Percentiles rank a stretch among this genome's conserved stretches.
Conservation (phyloP, 2,329 filamentous ascomycete genomes). For the Paradendryphiella salina region DNA sequence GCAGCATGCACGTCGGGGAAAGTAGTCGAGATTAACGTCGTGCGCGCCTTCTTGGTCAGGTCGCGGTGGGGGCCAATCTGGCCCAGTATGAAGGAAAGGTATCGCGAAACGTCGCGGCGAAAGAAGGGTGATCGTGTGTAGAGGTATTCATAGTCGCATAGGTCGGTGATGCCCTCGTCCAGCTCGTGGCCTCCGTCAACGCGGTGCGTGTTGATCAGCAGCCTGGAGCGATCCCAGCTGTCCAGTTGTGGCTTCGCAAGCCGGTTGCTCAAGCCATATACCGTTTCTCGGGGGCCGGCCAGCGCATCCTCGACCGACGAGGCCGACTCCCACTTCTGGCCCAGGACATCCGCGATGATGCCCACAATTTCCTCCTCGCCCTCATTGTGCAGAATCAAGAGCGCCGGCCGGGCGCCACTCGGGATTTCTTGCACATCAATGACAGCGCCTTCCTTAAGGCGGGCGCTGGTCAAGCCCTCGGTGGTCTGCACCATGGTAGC, state of each 20-base stretch:
- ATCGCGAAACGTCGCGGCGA: conserved; percentile 75
- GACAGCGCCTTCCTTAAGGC: conserved; percentile 39
- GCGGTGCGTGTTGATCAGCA: conserved; percentile 76
- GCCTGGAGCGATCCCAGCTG: conserved; percentile 61
- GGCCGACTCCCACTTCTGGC: conserved; percentile 69
- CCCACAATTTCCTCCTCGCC: conserved; percentile 75
- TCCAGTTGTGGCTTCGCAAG: conserved; percentile 62
- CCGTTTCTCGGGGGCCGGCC: conserved; percentile 62
- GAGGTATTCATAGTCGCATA: conserved; percentile 84
- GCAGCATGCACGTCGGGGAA: conserved; percentile 84
- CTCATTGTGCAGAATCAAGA: conserved; percentile 65
- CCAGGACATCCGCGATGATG: conserved; percentile 76
- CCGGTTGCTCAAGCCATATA: conserved; percentile 66
- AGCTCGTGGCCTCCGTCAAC: conserved; percentile 65
- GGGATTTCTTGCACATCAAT: conserved; percentile 45
- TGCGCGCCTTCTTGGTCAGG: conserved; percentile 74
- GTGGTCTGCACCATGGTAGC: conserved; percentile 46
- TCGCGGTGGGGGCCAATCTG: conserved; percentile 79
- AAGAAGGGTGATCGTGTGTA: conserved; percentile 75
- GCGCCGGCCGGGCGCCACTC: conserved; percentile 42
- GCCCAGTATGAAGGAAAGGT: conserved; percentile 76
- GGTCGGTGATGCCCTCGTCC: conserved; percentile 65
- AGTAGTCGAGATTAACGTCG: conserved; percentile 84
- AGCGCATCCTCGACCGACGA: conserved; percentile 59
- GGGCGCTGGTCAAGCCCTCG: conserved; percentile 32